These are phyloP conservation scores for Mortierella sp. DNA, from an alignment of 371 early-diverging fungal genomes.

Conservation along the genomic window DNA sequence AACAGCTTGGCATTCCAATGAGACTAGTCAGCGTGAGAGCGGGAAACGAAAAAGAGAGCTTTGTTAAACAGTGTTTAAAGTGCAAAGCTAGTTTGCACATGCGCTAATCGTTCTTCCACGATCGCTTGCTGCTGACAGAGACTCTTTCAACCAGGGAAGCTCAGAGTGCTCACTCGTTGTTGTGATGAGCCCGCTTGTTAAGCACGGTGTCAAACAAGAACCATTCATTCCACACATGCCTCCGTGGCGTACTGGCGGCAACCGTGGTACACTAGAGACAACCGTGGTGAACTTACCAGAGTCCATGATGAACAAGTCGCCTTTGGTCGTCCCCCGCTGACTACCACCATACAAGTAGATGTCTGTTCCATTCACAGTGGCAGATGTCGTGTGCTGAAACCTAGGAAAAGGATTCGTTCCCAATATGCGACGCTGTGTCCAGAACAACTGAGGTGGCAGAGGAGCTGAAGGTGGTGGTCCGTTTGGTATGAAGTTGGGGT, in stretches of 20 bases:
- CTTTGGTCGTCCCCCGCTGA: constrained; percentile 58
- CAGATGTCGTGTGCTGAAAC: constrained; percentile 67
- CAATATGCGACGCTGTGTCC: constrained; percentile 52
- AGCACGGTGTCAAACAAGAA: not conserved
- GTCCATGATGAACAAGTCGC: constrained; percentile 71
- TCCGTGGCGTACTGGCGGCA: too few species aligned
- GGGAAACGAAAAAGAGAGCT: not conserved
- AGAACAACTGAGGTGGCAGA: constrained; percentile 38
- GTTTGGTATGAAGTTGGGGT: not conserved
- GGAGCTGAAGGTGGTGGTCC: constrained; percentile 6
- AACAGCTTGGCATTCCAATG: constrained; percentile 41
- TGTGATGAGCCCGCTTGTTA: not conserved
- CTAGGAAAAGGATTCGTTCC: constrained; percentile 61
- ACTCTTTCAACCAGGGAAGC: not conserved
- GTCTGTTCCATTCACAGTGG: constrained; percentile 58
- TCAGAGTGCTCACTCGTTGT: not conserved
- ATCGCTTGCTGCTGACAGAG: not conserved
- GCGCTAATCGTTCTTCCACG: not conserved
- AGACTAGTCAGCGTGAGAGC: constrained; percentile 17
- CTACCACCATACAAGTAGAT: constrained; percentile 70
- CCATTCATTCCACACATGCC: too few species aligned
- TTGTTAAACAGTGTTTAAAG: not conserved
- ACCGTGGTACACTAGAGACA: too few species aligned
- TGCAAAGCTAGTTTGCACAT: too few species aligned
- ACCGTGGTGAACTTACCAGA: constrained; percentile 57